phyloP scores from a whole-genome alignment of 306 rosid genomes.

The Castanea sativa region DNA sequence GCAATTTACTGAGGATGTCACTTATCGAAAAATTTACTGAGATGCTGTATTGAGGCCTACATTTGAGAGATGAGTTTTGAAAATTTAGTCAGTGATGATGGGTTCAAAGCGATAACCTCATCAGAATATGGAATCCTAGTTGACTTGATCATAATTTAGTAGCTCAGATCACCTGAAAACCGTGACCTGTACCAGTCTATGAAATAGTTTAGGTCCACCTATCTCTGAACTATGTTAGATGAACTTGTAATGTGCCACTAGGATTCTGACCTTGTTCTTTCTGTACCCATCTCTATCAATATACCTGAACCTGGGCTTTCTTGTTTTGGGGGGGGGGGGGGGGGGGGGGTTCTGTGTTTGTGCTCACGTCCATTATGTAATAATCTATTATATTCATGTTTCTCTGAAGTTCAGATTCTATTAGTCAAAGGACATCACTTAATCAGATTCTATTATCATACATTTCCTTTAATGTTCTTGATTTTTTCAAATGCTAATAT shows the following conservation, averaged over 20 bases:
- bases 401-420: constrained; percentile 4
- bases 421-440: not conserved
- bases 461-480: not conserved
- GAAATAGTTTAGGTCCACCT: not conserved
- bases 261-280: not conserved
- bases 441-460: not conserved
- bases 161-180: not conserved
- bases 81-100: not conserved
- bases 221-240: not conserved
- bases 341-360: not conserved
- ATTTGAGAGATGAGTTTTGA: not conserved
- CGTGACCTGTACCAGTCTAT: not conserved
- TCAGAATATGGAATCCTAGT: not conserved
- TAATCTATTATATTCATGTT: not conserved
- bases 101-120: not conserved
- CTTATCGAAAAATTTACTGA: too few relatives aligned
- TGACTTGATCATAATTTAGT: not conserved
- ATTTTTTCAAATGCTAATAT: not conserved
- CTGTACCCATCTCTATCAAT: not conserved
- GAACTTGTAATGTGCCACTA: not conserved
- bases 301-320: not conserved
- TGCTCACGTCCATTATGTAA: not conserved
- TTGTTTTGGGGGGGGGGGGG: not conserved
- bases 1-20: not conserved
- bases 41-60: not conserved